Conservation (phyloP, 441 rosid genomes). For the Brassica balearica region DNA sequence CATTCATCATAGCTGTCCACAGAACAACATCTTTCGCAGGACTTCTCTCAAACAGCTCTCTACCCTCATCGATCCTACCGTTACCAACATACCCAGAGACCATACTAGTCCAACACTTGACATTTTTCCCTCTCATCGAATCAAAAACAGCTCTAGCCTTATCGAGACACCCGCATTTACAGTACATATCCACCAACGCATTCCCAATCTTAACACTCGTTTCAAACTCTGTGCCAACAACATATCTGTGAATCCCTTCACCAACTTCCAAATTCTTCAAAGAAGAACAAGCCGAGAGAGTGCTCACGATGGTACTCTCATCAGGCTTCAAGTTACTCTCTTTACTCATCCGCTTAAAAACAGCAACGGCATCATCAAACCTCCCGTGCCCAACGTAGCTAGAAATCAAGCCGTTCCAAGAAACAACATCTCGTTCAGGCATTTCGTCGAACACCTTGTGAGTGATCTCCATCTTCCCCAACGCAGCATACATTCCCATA, state of each 20-base stretch:
- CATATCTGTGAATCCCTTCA: constrained; percentile 52
- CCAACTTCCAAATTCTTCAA: constrained; percentile 60
- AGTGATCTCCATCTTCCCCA: constrained; percentile 42
- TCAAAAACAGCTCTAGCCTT: constrained; percentile 40
- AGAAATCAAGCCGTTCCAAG: constrained; percentile 73
- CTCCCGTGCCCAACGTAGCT: constrained; percentile 52
- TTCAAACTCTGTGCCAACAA: constrained; percentile 42
- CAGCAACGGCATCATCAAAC: constrained; percentile 52
- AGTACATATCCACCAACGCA: constrained; percentile 57
- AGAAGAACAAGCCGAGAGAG: constrained; percentile 65
- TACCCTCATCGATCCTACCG: constrained; percentile 43
- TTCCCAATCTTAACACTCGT: constrained; percentile 60
- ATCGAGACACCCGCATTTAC: constrained; percentile 40
- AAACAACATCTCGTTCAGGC: constrained; percentile 61
- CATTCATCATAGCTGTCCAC: constrained; percentile 53
- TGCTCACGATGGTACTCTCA: constrained; percentile 68
- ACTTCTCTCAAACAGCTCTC: constrained; percentile 47
- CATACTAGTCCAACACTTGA: constrained; percentile 49
- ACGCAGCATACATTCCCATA: constrained; percentile 63
- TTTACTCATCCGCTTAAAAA: constrained; percentile 50
- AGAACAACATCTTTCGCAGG: constrained; percentile 47
- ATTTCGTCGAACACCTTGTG: constrained; percentile 66
- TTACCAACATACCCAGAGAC: constrained; percentile 43
- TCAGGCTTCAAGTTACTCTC: constrained; percentile 52
- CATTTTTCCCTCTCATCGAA: constrained; percentile 35